These are phyloP conservation scores for Tetrapisispora pingtungensis DNA, from an alignment of 805 yeast species.

Conservation along the genomic window DNA sequence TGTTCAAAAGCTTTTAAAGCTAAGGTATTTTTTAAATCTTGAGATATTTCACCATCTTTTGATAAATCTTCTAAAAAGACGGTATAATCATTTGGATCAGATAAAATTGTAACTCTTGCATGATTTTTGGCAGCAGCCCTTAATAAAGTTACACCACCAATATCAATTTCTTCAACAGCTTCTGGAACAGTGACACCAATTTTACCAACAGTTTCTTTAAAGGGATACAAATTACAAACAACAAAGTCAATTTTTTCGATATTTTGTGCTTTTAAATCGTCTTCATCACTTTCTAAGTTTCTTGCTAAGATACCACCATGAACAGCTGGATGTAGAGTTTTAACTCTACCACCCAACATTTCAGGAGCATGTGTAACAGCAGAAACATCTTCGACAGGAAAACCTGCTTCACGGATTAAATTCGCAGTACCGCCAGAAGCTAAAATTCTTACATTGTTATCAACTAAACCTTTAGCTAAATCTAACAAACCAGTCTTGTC, in stretches of 20 bases:
- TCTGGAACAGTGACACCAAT: conserved; percentile 92
- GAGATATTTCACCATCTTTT: conserved; percentile 55
- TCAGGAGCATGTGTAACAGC: conserved; percentile 97
- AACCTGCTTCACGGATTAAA: conserved; percentile 92
- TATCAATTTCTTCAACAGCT: conserved; percentile 97
- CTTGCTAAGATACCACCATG: conserved; percentile 97
- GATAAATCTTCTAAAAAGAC: conserved; percentile 73
- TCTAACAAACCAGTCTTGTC: conserved; percentile 95
- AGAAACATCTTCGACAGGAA: conserved; percentile 94
- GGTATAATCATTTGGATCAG: conserved; percentile 92
- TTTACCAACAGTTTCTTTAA: conserved; percentile 93
- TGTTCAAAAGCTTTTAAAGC: conserved; percentile 97
- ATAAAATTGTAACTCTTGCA: conserved; percentile 86
- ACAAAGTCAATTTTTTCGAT: conserved; percentile 95
- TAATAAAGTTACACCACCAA: conserved; percentile 93
- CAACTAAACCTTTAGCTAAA: conserved; percentile 87
- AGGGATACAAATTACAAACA: conserved; percentile 95
- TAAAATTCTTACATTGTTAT: conserved; percentile 79
- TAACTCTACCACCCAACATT: conserved; percentile 97
- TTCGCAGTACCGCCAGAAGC: conserved; percentile 98
- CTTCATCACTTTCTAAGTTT: conserved; percentile 81
- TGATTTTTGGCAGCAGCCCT: conserved; percentile 99
- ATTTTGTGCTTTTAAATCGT: conserved; percentile 78
- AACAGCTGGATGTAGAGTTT: conserved; percentile 96
- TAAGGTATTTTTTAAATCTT: conserved; percentile 64